A percentile compares a stretch with the other conserved stretches of the same genome.
These are phyloP conservation scores for Colletotrichum simmondsii DNA, from an alignment of 2,329 filamentous ascomycete genomes.

Conservation along the genomic window DNA sequence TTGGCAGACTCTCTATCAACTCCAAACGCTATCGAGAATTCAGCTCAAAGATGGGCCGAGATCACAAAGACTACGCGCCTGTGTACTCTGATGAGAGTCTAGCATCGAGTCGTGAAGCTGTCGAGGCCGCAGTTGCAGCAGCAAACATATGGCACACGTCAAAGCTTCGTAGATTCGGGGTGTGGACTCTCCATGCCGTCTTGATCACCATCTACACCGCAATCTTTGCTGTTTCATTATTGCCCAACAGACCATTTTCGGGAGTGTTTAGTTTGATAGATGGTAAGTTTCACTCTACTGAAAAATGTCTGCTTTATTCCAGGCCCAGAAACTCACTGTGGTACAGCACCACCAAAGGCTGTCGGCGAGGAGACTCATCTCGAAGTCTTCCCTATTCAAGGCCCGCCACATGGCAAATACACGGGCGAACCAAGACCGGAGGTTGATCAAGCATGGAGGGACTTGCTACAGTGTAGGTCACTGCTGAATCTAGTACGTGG, in stretches of 20 bases:
- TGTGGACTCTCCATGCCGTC: constrained; percentile 18
- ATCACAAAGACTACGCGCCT: constrained; percentile 5
- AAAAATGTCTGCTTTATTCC: too few relatives aligned
- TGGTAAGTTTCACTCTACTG: background rate
- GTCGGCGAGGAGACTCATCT: constrained; percentile 25
- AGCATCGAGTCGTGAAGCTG: constrained; percentile 10
- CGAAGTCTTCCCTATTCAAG: constrained; percentile 29
- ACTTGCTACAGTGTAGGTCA: constrained; percentile 24
- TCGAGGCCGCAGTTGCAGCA: background rate
- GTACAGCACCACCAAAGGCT: constrained; percentile 11
- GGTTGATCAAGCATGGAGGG: constrained; percentile 30
- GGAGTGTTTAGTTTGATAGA: constrained; percentile 27
- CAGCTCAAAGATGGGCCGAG: background rate
- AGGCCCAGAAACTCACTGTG: background rate
- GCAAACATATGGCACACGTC: background rate
- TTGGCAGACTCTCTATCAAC: background rate
- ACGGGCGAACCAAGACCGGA: constrained; percentile 27
- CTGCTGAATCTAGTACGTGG: background rate
- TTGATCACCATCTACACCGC: constrained; percentile 15
- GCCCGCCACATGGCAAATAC: constrained; percentile 29
- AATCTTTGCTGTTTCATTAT: constrained; percentile 1
- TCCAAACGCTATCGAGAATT: background rate
- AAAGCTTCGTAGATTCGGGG: background rate
- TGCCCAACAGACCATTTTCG: background rate
- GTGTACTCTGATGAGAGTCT: constrained; percentile 17